Evolutionary conservation across 2,329 filamentous ascomycete species (phyloP).

Genomic region (Lachnellula occidentalis): DNA sequence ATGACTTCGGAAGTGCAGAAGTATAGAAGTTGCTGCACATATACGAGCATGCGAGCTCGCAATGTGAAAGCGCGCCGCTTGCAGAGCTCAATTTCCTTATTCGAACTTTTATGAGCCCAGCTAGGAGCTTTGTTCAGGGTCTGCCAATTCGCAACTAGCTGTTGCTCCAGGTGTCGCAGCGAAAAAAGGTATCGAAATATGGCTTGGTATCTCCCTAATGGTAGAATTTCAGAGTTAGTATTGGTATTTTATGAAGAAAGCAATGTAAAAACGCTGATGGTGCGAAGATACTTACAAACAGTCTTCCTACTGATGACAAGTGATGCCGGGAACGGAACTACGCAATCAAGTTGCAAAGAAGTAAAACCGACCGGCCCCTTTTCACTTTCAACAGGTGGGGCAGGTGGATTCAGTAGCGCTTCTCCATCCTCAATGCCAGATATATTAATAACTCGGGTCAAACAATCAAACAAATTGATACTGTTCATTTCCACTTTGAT

Average conservation of each 20-base stretch:
- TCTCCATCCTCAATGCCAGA: constrained; percentile 88
- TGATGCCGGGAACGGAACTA: constrained; percentile 86
- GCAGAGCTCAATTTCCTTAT: constrained; percentile 75
- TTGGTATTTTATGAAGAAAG: neutral
- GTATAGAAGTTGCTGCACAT: constrained; percentile 90
- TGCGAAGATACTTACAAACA: constrained; percentile 47
- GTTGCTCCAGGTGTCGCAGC: constrained; percentile 79
- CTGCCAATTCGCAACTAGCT: constrained; percentile 80
- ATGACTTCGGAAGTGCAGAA: constrained; percentile 95
- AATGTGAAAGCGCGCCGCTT: constrained; percentile 86
- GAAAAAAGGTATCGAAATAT: constrained; percentile 88
- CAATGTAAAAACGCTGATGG: neutral
- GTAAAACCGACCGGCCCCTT: constrained; percentile 85
- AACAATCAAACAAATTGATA: constrained; percentile 78
- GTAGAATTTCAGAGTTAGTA: neutral
- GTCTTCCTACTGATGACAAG: constrained; percentile 92
- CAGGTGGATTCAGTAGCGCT: constrained; percentile 63
- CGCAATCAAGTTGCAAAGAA: constrained; percentile 85
- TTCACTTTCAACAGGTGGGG: constrained; percentile 60
- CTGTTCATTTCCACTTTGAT: constrained; percentile 97
- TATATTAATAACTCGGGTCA: constrained; percentile 92
- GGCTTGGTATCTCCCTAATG: constrained; percentile 66
- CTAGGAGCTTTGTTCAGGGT: constrained; percentile 72
- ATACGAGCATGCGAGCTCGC: constrained; percentile 86
- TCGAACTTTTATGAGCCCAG: constrained; percentile 74